Base-by-base conservation (phyloP, 2,329 filamentous ascomycete genomes). In the Claviceps monticola region DNA sequence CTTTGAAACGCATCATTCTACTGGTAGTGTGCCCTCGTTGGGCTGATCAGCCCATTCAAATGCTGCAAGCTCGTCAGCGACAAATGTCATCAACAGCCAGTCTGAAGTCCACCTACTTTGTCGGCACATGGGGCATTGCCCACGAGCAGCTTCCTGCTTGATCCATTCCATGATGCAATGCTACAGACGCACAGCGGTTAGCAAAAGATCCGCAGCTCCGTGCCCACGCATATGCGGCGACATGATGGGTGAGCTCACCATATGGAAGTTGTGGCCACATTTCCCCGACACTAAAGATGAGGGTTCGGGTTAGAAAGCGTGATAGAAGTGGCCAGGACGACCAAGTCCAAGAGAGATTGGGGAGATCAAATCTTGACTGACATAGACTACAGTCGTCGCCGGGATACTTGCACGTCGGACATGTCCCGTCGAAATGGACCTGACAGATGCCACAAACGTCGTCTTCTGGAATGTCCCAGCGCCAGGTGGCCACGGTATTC, bases 371-470 rank as follows among this genome's bases (percentile, higher is more conserved):
- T 46, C 26, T 46, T n/a, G 37, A 73, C 84, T 67, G 72, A 96
- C 91, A 76, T 54, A 98, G 75, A 54, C 86, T 86, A 70, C 93
- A 98, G 65, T 96, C 90, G 62, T 98, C 93, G 53, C 93, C 93
- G 14, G 93, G 93, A 64, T 89, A 97, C 75, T 94, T 95, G 82
- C 93, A 98, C 51, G 89, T 94, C 46, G 93, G 90, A 73, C 93
- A 98, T 26, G 93, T 97, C 54, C 90, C 91, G 66, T 98, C 93
- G 65, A 97, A 98, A 62, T 95, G 87, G 56, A 95, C 90, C 65
- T 95, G 91, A 70, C 93, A 98, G 71, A 98, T 98, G 61, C 93
- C 93, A 62, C 93, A 98, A 56, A 97, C 90, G 66, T 98, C 91
- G 71, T 96, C 91, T 61, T 95, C 89, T 23, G 91, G 89, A 62